These are phyloP conservation scores for Endothia cerciana DNA, from an alignment of 2,329 filamentous ascomycete species.

Conservation along the genomic window DNA sequence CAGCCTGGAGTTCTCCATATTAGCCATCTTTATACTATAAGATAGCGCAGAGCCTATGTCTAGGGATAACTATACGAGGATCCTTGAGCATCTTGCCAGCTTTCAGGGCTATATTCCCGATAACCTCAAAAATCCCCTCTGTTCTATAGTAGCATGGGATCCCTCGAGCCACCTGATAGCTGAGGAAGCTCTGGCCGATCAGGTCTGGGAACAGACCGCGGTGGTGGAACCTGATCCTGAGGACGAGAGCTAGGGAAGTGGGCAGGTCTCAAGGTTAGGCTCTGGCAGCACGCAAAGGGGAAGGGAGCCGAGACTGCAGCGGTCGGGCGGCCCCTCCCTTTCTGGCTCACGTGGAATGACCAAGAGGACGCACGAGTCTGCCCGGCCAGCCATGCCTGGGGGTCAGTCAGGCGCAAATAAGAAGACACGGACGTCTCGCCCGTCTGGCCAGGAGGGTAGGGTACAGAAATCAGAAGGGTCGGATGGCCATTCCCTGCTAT, in stretches of 20 bases:
- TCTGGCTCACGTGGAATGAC: not conserved
- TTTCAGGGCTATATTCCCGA: constrained; percentile 1
- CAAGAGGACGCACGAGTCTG: not conserved
- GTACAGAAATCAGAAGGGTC: not conserved
- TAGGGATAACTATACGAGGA: not conserved
- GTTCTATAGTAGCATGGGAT: constrained; percentile 4
- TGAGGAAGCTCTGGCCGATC: not conserved
- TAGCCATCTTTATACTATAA: not conserved
- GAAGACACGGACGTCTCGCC: not conserved
- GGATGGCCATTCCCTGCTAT: too few relatives aligned
- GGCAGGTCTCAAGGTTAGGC: not conserved
- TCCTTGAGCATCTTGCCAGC: constrained; percentile 5
- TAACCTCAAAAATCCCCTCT: not conserved
- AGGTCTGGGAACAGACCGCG: not conserved
- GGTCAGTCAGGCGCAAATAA: not conserved
- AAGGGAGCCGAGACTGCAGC: not conserved
- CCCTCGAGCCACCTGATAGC: not conserved
- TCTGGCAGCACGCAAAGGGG: too few relatives aligned
- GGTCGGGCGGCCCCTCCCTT: constrained; percentile 4
- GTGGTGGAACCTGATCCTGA: not conserved
- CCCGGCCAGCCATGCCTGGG: not conserved
- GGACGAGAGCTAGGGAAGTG: not conserved
- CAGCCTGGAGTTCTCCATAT: constrained; percentile 9
- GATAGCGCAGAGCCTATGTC: not conserved
- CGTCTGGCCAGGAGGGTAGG: not conserved